Conservation (phyloP, 768 basidiomycete genomes). For the Artomyces pyxidatus region DNA sequence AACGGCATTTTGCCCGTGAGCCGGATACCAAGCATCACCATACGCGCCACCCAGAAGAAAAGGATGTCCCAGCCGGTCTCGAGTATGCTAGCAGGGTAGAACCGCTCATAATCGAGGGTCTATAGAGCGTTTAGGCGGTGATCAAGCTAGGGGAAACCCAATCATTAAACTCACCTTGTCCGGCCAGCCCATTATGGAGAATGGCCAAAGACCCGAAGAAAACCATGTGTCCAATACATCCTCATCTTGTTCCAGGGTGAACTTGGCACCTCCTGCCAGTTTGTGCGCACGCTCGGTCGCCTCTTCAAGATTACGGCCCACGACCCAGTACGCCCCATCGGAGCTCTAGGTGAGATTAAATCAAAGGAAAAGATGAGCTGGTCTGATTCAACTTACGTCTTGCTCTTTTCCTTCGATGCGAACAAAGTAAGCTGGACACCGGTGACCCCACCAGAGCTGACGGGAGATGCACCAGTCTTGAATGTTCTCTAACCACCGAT, state of each 20-base stretch:
- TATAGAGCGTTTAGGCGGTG: slow-evolving; percentile 24
- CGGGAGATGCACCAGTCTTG: slow-evolving; percentile 99
- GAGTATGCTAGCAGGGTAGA: slow-evolving; percentile 85
- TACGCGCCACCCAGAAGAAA: slow-evolving; percentile 99
- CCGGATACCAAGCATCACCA: slow-evolving; percentile 88
- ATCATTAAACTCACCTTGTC: slow-evolving; percentile 54
- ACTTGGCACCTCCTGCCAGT: slow-evolving; percentile 58
- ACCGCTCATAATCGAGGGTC: slow-evolving; percentile 71
- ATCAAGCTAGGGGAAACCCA: no score
- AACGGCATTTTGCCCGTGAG: slow-evolving; percentile 92
- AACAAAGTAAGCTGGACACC: slow-evolving; percentile 91
- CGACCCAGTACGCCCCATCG: slow-evolving; percentile 85
- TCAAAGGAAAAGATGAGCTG: neutral
- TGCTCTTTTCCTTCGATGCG: slow-evolving; percentile 68
- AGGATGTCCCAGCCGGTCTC: slow-evolving; percentile 99
- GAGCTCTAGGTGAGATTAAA: slow-evolving; percentile 32
- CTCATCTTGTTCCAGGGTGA: slow-evolving; percentile 83
- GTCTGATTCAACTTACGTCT: slow-evolving; percentile 39
- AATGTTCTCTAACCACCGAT: slow-evolving; percentile 88
- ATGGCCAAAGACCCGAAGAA: slow-evolving; percentile 96
- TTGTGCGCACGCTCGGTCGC: slow-evolving; percentile 67
- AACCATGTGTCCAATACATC: slow-evolving; percentile 99
- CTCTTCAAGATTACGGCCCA: slow-evolving; percentile 71
- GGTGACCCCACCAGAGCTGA: slow-evolving; percentile 99
- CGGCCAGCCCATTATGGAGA: slow-evolving; percentile 97